Conservation (phyloP, 129 eudicot species). For the Logfia minima region DNA sequence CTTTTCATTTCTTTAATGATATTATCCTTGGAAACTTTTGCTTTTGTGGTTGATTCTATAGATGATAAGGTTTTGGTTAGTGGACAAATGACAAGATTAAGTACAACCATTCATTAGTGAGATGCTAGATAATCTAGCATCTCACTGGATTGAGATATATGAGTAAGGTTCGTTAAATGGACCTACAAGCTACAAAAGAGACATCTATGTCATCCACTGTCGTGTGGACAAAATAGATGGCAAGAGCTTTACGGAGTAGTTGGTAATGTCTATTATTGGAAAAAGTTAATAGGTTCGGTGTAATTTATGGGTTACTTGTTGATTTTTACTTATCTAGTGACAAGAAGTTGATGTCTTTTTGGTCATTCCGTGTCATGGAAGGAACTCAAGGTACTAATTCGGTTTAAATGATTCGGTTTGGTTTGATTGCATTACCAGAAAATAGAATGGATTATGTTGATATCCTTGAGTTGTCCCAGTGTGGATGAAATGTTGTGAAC, state of each 20-base stretch:
- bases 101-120: constrained; percentile 2
- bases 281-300: background rate
- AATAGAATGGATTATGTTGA: background rate
- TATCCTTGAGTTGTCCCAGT: background rate
- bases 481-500: background rate
- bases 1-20: constrained; percentile 12
- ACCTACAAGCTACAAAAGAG: constrained; percentile 9
- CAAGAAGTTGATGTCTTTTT: background rate
- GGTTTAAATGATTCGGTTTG: background rate
- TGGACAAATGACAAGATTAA: constrained; percentile 15
- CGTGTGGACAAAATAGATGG: background rate
- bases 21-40: constrained; percentile 26
- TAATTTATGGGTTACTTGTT: background rate
- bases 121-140: background rate
- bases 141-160: background rate
- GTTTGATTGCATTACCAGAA: background rate
- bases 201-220: background rate
- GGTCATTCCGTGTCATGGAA: background rate
- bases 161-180: background rate
- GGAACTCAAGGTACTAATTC: constrained; percentile 2
- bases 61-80: constrained; percentile 34
- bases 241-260: background rate
- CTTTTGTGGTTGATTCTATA: constrained; percentile 20
- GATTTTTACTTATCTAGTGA: constrained; percentile 3
- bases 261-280: background rate